Evolutionary conservation across 2,329 filamentous ascomycete species (phyloP), one percentile per base, ranked within the genome.

Genomic region (Lachnellula suecica): DNA sequence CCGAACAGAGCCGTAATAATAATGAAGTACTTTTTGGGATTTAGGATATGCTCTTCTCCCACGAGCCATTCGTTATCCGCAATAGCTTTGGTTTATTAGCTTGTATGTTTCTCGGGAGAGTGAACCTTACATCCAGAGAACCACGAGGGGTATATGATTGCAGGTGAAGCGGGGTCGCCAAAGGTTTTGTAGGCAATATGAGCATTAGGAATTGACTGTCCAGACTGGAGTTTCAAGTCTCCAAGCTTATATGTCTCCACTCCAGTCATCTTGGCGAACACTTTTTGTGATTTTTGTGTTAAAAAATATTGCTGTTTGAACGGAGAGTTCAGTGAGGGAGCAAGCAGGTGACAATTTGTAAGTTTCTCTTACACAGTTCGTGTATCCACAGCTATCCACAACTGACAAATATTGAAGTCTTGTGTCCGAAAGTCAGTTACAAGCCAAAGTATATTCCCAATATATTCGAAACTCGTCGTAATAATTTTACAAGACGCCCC

Each of bases 101-200:
- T 34, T 17, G 9, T 35, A 48, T 34, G 31, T 24, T 49, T 29
- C 4, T 4, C 15, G 27, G 29, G 1, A 10, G 40, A 13, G 11
- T 8, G 10, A 22, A 69, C 13, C 75, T 46, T 66, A 81, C 77
- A 59, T 53, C 84, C 84, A 15, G 82, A 85, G 66, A 85, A 92
- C 88, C 88, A 92, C 2, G 84, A 84, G 2, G 88, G 89, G 63
- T 92, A 92, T 55, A 92, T 79, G 52, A 92, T 81, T 2, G 83
- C 83, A 7, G 88, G 87, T 5, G 72, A 74, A 0, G 72, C 77
- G 0, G 79, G 66, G 51, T 84, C 74, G 19, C 89, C 89, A 59
- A 88, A 86, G 0, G 88, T 89, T 69, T 88, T 91, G 75, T 89
- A 93, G 15, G 88, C 87, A 49, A 93, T 82, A 63, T 81, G 79